phyloP scores from a whole-genome alignment of 306 rosid genomes.

The Notholithocarpus densiflorus region DNA sequence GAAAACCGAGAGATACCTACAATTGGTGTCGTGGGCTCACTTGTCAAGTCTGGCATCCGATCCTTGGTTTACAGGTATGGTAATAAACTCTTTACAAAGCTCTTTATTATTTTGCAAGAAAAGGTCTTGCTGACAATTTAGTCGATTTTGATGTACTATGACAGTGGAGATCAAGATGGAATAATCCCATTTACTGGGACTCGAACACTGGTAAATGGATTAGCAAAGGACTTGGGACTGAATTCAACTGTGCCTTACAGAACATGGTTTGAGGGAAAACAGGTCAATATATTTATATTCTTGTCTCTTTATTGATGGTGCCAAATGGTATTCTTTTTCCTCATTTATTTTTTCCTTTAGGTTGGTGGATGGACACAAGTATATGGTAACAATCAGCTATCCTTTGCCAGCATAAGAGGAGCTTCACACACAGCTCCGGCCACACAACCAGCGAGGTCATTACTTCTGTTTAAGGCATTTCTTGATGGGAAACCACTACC shows the following conservation, averaged over 20 bases:
- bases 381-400: constrained; percentile 11
- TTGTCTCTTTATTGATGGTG: neutral
- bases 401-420: constrained; percentile 33
- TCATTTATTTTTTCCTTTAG: neutral
- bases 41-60: constrained; percentile 41
- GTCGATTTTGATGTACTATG: neutral
- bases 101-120: neutral
- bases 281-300: constrained; percentile 11
- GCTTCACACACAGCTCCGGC: constrained; percentile 27
- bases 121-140: neutral
- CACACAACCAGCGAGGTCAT: constrained; percentile 31
- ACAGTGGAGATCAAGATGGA: constrained; percentile 36
- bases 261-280: constrained; percentile 33
- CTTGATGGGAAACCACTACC: constrained; percentile 32
- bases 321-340: neutral
- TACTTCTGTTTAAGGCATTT: constrained; percentile 16
- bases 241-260: constrained; percentile 29
- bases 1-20: constrained; percentile 40
- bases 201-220: constrained; percentile 10
- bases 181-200: constrained; percentile 25
- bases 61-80: constrained; percentile 47
- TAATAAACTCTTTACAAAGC: neutral
- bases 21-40: constrained; percentile 31
- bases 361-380: constrained; percentile 42
- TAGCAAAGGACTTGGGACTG: constrained; percentile 21